Base-by-base conservation (phyloP, 768 basidiomycete species). In the Psilocybe cubensis region DNA sequence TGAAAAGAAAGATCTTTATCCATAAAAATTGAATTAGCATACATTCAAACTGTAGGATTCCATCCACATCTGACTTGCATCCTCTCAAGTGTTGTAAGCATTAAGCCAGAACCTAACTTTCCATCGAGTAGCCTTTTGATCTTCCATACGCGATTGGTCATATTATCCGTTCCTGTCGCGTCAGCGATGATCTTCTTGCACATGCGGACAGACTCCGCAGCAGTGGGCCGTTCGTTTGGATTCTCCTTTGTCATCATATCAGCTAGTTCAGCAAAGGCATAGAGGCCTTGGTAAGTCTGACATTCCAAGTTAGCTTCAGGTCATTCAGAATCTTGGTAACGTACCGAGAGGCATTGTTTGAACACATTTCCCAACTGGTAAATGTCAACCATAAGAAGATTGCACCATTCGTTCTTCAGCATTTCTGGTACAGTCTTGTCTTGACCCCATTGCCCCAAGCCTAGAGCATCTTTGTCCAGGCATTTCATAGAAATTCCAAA, bases 331-430 rank as follows among this genome's bases (percentile, higher is more conserved):
- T 31, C 31, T 7, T 31, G 1, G 12, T 31, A 31, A 31, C 31
- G 7, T 12, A 31, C 31, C 8, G 7, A 2, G 7, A 31, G 8
- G 31, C 45, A 35, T n/a, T 24, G 49, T 17, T 50, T 44, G 12
- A 68, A 12, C 1, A 62, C 58, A 35, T 63, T 65, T 4, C 72
- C 70, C 5, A 74, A 49, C 29, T 69, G 66, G 43, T 68, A 73
- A 1, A 73, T 52, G 54, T 73, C 73, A 2, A 69, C 59, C 24
- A 57, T 64, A 57, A 70, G 72, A 1, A 67, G 66, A 49, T 74
- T 61, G 28, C 64, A 71, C 2, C 59, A 63, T 3, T 44, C 35
- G 14, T 44, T 40, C 4, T n/a, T 18, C 9, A 62, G 64, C 20
- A 69, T 52, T 56, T 74, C 71, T 0, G 73, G 72, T 14, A 68